Conservation (phyloP, 2,329 filamentous ascomycete genomes). For the Huntiella bhutanensis region DNA sequence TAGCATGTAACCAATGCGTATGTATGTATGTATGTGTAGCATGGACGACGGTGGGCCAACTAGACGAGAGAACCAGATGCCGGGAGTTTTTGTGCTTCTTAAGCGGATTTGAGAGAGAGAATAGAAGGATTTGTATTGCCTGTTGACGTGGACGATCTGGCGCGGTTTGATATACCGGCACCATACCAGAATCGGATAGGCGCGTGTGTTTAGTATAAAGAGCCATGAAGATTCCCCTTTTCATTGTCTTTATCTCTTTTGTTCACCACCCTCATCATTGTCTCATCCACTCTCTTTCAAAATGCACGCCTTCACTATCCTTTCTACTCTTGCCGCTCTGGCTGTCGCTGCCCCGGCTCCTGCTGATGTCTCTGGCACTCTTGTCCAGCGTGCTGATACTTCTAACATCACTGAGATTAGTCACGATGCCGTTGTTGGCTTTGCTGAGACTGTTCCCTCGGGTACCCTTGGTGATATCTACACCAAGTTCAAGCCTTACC, state of each 20-base stretch:
- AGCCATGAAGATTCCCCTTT: background rate
- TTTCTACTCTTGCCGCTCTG: background rate
- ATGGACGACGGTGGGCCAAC: too few relatives aligned
- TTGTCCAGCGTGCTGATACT: constrained; percentile 8
- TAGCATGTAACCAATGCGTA: too few relatives aligned
- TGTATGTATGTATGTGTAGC: too few relatives aligned
- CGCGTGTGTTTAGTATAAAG: too few relatives aligned
- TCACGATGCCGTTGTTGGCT: constrained; percentile 18
- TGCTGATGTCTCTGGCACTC: background rate
- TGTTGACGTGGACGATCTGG: too few relatives aligned
- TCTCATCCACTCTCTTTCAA: background rate
- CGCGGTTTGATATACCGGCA: too few relatives aligned
- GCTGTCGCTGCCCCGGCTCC: constrained; percentile 3
- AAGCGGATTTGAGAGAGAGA: too few relatives aligned
- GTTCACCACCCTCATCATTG: background rate
- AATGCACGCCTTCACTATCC: constrained; percentile 4
- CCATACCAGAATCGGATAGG: too few relatives aligned
- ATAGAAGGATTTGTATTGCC: too few relatives aligned
- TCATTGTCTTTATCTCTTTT: background rate
- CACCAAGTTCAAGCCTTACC: constrained; percentile 20
- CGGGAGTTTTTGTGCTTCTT: too few relatives aligned
- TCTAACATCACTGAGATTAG: constrained; percentile 13
- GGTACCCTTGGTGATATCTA: constrained; percentile 16
- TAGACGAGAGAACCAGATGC: too few relatives aligned
- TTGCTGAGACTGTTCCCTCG: constrained; percentile 17